These are phyloP conservation scores for Cladophialophora immunda DNA, from an alignment of 2,329 filamentous ascomycete species.

Conservation along the genomic window DNA sequence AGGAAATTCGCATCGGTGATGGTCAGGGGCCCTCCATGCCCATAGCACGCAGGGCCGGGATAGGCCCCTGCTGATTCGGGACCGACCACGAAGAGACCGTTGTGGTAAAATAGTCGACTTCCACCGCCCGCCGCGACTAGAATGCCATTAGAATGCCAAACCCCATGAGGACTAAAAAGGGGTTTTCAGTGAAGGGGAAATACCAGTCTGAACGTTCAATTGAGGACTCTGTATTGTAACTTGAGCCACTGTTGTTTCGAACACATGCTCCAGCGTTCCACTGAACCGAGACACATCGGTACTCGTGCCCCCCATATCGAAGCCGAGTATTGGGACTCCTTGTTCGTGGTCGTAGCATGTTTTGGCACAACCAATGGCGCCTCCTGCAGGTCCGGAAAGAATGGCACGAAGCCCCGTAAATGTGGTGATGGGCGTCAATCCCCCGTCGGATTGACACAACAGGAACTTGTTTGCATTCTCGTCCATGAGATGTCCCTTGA, in stretches of 20 bases:
- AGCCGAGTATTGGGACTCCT: slow-evolving; percentile 82
- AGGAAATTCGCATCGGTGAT: slow-evolving; percentile 95
- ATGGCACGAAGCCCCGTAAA: slow-evolving; percentile 89
- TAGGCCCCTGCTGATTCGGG: slow-evolving; percentile 90
- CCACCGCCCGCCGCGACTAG: slow-evolving; percentile 68
- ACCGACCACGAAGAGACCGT: slow-evolving; percentile 87
- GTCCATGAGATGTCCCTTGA: slow-evolving; percentile 80
- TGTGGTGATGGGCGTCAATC: slow-evolving; percentile 61
- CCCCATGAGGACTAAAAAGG: background rate
- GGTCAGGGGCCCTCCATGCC: slow-evolving; percentile 86
- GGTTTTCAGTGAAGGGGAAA: too few relatives aligned
- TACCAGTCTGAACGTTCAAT: slow-evolving; percentile 73
- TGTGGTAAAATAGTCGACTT: slow-evolving; percentile 74
- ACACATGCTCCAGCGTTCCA: slow-evolving; percentile 83
- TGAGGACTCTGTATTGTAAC: slow-evolving; percentile 86
- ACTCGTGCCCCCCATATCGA: slow-evolving; percentile 88
- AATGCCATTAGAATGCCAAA: too few relatives aligned
- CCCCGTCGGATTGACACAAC: slow-evolving; percentile 92
- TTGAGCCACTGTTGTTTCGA: slow-evolving; percentile 84
- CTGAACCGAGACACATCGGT: slow-evolving; percentile 86
- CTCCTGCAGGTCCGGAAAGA: slow-evolving; percentile 88
- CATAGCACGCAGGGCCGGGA: slow-evolving; percentile 88
- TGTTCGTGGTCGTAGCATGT: slow-evolving; percentile 82
- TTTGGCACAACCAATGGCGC: slow-evolving; percentile 63
- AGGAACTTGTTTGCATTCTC: slow-evolving; percentile 78